Evolutionary conservation across 2,329 filamentous ascomycete species (phyloP).

Genomic region (Aspergillus sergii): DNA sequence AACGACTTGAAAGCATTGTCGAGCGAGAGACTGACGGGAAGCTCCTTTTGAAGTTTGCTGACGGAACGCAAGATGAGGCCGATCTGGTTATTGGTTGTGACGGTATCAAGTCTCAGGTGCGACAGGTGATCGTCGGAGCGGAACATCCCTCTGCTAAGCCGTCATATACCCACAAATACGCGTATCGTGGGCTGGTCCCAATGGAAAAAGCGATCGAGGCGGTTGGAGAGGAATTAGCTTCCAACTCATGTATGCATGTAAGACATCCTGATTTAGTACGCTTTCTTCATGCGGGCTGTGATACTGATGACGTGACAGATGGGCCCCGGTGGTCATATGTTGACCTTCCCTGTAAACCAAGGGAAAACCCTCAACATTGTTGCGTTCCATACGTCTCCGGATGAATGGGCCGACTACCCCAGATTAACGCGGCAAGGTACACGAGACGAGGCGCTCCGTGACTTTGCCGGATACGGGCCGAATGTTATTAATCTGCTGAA

Average conservation of each 20-base stretch:
- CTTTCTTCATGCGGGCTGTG: background rate
- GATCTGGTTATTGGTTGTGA: slow-evolving; percentile 52
- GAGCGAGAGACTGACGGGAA: slow-evolving; percentile 21
- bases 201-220: slow-evolving; percentile 51
- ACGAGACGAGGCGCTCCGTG: slow-evolving; percentile 24
- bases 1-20: slow-evolving; percentile 26
- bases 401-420: slow-evolving; percentile 27
- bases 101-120: slow-evolving; percentile 53
- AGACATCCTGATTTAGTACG: background rate
- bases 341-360: slow-evolving; percentile 53
- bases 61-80: slow-evolving; percentile 46
- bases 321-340: slow-evolving; percentile 49
- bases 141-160: slow-evolving; percentile 47
- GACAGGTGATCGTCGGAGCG: slow-evolving; percentile 47
- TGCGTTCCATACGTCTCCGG: slow-evolving; percentile 38
- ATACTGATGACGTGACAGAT: slow-evolving; percentile 20
- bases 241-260: slow-evolving; percentile 36
- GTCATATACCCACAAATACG: slow-evolving; percentile 55
- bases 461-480: slow-evolving; percentile 26
- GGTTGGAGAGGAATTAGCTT: slow-evolving; percentile 50
- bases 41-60: slow-evolving; percentile 45
- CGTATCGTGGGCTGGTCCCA: slow-evolving; percentile 54
- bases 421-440: slow-evolving; percentile 23
- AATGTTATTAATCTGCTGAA: slow-evolving; percentile 28
- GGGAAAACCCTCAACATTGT: slow-evolving; percentile 53